A percentile compares a stretch with the other conserved stretches of the same genome.
These are phyloP conservation scores for Madurella mycetomatis DNA, from an alignment of 2,329 filamentous ascomycete genomes.

Conservation along the genomic window DNA sequence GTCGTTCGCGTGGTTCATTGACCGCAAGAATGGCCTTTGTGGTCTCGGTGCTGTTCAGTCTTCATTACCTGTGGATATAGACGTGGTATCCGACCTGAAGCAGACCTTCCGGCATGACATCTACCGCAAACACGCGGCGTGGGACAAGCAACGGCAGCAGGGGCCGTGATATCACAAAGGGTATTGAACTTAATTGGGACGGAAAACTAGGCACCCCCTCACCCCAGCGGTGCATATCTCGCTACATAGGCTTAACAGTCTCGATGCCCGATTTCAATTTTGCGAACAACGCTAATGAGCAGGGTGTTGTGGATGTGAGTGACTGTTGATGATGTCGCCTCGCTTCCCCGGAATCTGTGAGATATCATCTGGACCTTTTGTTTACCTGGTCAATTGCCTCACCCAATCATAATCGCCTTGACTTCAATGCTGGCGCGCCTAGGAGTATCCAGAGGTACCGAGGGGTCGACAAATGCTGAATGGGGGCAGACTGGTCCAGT, in stretches of 20 bases:
- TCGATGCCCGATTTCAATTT: too few species aligned
- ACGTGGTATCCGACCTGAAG: slow-evolving; percentile 33
- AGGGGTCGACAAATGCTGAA: slow-evolving; percentile 15
- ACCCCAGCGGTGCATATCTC: too few species aligned
- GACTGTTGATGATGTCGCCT: too few species aligned
- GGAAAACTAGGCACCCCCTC: too few species aligned
- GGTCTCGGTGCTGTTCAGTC: slow-evolving; percentile 35
- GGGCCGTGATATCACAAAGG: neutral
- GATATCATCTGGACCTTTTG: neutral
- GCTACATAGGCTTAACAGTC: too few species aligned
- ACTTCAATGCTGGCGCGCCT: slow-evolving; percentile 15
- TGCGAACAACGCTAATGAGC: too few species aligned
- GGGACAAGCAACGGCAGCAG: slow-evolving; percentile 25
- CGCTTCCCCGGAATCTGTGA: neutral
- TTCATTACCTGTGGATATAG: slow-evolving; percentile 32
- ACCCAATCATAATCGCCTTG: slow-evolving; percentile 10
- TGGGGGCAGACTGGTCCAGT: slow-evolving; percentile 13
- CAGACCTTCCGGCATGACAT: slow-evolving; percentile 40
- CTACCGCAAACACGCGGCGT: slow-evolving; percentile 36
- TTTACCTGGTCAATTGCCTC: neutral
- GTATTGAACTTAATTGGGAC: neutral
- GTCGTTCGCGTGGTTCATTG: slow-evolving; percentile 44
- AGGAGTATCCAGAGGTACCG: neutral
- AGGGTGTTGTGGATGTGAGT: too few species aligned
- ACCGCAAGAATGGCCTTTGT: slow-evolving; percentile 16